A percentile compares a stretch with the other conserved stretches of the same genome.
phyloP scores from a whole-genome alignment of 225 moss, liverwort and hornwort genomes.

The Rhytidiadelphus loreus region DNA sequence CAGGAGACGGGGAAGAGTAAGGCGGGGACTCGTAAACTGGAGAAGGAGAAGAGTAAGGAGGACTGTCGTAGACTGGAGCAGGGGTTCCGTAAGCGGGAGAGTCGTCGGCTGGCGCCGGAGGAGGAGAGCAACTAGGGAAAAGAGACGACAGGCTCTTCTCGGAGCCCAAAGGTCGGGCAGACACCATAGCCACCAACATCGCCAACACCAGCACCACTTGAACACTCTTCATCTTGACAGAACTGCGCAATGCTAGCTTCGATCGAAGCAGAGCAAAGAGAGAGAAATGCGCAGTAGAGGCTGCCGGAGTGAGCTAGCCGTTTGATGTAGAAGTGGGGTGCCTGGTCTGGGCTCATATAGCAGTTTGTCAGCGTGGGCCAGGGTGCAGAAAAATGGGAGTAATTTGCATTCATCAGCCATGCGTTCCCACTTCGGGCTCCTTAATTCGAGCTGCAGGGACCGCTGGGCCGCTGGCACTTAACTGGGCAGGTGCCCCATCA shows the following conservation, averaged over 20 bases:
- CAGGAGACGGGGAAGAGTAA: neutral
- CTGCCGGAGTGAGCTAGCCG: neutral
- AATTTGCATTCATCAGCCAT: neutral
- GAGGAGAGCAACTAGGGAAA: conserved; percentile 14
- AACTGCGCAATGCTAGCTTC: neutral
- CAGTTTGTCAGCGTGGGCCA: neutral
- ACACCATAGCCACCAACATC: neutral
- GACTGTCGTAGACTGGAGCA: neutral
- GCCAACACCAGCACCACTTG: neutral
- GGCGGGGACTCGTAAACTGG: neutral
- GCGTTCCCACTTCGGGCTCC: neutral
- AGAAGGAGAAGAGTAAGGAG: neutral
- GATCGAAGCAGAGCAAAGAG: neutral
- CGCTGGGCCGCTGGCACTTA: neutral
- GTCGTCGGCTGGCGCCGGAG: neutral
- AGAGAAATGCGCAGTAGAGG: neutral
- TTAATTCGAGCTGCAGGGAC: neutral
- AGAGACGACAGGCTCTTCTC: neutral
- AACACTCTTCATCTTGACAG: conserved; percentile 3
- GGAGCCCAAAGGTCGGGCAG: conserved; percentile 5
- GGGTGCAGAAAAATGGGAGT: neutral
- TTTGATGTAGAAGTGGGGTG: neutral
- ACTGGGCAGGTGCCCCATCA: neutral
- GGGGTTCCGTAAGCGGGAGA: neutral
- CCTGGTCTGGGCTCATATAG: neutral